phyloP scores from a whole-genome alignment of 2,329 filamentous ascomycete genomes.

The Diplodia mutila region DNA sequence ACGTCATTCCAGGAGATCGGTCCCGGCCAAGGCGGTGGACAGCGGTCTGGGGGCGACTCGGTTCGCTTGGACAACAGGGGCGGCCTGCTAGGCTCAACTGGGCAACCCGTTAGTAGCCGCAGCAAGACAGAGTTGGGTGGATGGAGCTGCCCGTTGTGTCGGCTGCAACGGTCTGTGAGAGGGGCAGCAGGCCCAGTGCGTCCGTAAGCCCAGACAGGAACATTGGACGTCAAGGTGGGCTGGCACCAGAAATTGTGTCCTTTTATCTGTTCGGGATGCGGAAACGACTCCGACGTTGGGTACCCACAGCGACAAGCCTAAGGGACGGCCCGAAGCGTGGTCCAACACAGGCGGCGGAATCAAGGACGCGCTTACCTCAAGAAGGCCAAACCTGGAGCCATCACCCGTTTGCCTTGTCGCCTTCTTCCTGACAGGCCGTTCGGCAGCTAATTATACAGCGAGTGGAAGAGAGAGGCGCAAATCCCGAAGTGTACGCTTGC shows the following conservation, averaged over 20 bases:
- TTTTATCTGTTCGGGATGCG: not conserved
- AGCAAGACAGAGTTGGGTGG: not conserved
- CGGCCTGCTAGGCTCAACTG: constrained; percentile 2
- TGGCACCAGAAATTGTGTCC: not conserved
- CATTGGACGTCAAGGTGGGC: too few relatives aligned
- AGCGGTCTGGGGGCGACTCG: not conserved
- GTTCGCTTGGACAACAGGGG: not conserved
- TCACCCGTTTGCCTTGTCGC: not conserved
- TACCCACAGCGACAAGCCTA: not conserved
- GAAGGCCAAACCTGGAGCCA: not conserved
- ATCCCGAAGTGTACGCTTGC: too few relatives aligned
- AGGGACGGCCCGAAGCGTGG: constrained; percentile 9
- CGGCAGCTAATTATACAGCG: not conserved
- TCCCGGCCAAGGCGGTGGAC: not conserved
- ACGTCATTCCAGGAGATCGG: not conserved
- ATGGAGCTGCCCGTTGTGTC: not conserved
- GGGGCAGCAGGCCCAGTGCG: not conserved
- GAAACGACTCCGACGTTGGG: not conserved
- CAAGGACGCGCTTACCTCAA: not conserved
- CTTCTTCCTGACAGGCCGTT: not conserved
- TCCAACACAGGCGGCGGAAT: not conserved
- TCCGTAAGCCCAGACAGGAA: not conserved
- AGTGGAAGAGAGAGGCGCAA: not conserved
- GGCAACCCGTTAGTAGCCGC: constrained; percentile 2
- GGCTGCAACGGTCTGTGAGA: not conserved